These are phyloP conservation scores for Penicillium steckii DNA, from an alignment of 495 filamentous ascomycete genomes.

Conservation along the genomic window DNA sequence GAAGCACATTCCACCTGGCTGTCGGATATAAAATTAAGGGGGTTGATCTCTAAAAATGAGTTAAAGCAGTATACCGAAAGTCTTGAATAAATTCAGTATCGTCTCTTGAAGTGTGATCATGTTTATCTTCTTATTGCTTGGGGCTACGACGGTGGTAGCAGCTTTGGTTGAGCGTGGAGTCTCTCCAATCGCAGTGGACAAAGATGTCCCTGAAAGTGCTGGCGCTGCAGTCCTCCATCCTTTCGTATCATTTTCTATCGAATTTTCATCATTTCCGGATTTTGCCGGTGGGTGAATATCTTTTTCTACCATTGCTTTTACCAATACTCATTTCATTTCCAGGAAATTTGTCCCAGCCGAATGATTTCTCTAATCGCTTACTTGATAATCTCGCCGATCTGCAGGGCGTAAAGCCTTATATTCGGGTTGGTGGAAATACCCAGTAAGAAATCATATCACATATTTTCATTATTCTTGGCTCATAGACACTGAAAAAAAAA, in stretches of 20 bases:
- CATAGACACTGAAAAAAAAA: too few species aligned
- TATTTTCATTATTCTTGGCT: too few species aligned
- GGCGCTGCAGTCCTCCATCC: conserved; percentile 19
- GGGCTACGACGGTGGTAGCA: conserved; percentile 10
- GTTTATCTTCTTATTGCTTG: conserved; percentile 9
- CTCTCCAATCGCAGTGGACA: conserved; percentile 9
- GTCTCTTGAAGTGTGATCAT: not conserved
- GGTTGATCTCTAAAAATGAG: not conserved
- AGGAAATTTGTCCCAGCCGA: conserved; percentile 27
- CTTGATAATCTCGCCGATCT: conserved; percentile 24
- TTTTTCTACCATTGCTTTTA: not conserved
- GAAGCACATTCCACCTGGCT: not conserved
- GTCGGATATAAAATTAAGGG: not conserved
- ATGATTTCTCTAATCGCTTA: conserved; percentile 25
- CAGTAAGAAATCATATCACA: conserved; percentile 26
- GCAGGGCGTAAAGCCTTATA: conserved; percentile 25
- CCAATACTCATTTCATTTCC: not conserved
- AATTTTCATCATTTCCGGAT: conserved; percentile 28
- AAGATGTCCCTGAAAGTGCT: conserved; percentile 11
- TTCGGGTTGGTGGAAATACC: conserved; percentile 30
- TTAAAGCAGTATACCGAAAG: too few species aligned
- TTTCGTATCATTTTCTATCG: conserved; percentile 31
- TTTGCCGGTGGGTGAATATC: conserved; percentile 18
- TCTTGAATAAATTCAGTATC: too few species aligned
- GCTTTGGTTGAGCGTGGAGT: conserved; percentile 3